Percentiles rank a stretch among this genome's conserved stretches.
These are phyloP conservation scores for Vitis cinerea DNA, from an alignment of 164 flowering plant species.

Conservation along the genomic window DNA sequence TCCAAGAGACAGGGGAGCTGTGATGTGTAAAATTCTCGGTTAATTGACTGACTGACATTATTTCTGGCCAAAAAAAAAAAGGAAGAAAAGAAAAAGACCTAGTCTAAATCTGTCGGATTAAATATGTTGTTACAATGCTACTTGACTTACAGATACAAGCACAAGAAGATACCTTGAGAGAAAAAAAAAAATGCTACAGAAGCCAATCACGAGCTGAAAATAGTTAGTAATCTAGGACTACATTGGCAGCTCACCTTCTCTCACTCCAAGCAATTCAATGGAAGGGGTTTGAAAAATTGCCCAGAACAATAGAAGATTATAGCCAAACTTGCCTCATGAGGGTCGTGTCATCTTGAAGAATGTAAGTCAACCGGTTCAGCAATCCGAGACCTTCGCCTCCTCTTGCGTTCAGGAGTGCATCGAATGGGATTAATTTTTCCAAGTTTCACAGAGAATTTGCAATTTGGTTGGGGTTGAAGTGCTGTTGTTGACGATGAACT, in stretches of 20 bases:
- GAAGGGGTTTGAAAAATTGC: slow-evolving; percentile 1
- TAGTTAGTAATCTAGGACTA: slow-evolving; percentile 6
- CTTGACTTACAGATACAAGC: slow-evolving; percentile 2
- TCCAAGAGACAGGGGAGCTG: too few species aligned
- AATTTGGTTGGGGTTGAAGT: slow-evolving; percentile 20
- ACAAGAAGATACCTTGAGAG: neutral
- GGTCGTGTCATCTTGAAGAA: slow-evolving; percentile 28
- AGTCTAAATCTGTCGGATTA: too few species aligned
- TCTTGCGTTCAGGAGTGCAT: slow-evolving; percentile 77
- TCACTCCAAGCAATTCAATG: slow-evolving; percentile 2
- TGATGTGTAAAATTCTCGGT: too few species aligned
- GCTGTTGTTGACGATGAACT: slow-evolving; percentile 27
- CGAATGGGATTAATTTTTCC: slow-evolving; percentile 36
- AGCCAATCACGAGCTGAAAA: neutral
- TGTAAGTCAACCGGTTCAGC: slow-evolving; percentile 40
- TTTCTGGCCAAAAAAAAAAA: too few species aligned
- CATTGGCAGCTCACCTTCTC: neutral
- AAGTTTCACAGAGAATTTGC: slow-evolving; percentile 37
- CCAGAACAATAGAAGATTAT: neutral
- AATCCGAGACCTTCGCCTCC: slow-evolving; percentile 53
- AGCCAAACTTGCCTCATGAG: neutral
- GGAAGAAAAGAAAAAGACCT: too few species aligned
- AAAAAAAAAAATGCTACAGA: neutral
- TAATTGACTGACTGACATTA: too few species aligned
- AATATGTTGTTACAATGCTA: neutral